Conservation (phyloP, 2,329 filamentous ascomycete species). For the Trichoderma sp. region DNA sequence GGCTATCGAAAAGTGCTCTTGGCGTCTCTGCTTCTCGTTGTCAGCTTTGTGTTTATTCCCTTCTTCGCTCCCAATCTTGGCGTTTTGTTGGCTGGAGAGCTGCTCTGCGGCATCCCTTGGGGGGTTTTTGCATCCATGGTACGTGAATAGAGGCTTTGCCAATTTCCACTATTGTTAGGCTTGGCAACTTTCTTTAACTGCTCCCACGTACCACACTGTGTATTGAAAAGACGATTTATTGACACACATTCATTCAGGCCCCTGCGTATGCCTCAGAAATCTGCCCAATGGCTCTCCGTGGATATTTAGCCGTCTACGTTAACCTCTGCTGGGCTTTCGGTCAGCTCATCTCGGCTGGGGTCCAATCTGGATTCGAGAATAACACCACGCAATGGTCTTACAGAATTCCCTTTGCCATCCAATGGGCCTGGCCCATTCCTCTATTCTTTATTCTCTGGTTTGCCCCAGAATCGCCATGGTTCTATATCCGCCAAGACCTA, state of each 20-base stretch:
- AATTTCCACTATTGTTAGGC: not conserved
- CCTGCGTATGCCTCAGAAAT: constrained; percentile 28
- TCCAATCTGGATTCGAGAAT: constrained; percentile 36
- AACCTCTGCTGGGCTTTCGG: constrained; percentile 43
- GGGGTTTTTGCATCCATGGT: constrained; percentile 39
- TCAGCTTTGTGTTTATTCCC: constrained; percentile 48
- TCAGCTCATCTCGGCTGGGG: constrained; percentile 40
- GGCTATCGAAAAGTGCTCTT: constrained; percentile 49
- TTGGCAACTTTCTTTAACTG: not conserved
- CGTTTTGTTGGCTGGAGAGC: constrained; percentile 45
- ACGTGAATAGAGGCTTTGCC: not conserved
- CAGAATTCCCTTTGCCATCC: constrained; percentile 41
- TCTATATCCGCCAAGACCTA: constrained; percentile 42
- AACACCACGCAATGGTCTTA: constrained; percentile 37
- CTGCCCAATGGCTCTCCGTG: constrained; percentile 25
- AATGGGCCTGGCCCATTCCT: constrained; percentile 39
- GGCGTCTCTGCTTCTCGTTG: constrained; percentile 31
- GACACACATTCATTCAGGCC: not conserved
- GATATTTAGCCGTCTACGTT: constrained; percentile 38
- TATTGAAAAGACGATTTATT: not conserved
- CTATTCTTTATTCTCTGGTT: constrained; percentile 33
- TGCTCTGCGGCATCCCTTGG: constrained; percentile 39
- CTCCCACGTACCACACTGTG: not conserved
- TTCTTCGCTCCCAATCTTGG: constrained; percentile 46
- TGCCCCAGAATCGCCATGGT: constrained; percentile 39